Conservation (phyloP, 805 yeast genomes). For the Candida coquimbonensis region DNA sequence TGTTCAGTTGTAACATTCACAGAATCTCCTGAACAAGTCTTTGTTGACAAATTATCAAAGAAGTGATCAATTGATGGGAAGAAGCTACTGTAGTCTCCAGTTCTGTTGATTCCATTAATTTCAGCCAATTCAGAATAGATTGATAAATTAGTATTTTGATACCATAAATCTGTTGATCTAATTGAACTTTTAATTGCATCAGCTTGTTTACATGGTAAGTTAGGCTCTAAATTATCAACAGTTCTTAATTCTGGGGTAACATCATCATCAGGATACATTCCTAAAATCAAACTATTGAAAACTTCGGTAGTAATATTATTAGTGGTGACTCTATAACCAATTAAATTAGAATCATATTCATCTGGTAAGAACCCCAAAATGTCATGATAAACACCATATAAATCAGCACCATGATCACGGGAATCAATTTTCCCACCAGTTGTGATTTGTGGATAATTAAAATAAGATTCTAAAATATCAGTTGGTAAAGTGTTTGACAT, state of each 20-base stretch:
- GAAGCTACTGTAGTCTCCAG: constrained; percentile 14
- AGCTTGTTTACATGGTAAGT: constrained; percentile 28
- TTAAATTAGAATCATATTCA: constrained; percentile 25
- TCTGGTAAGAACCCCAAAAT: constrained; percentile 28
- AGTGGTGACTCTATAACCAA: constrained; percentile 30
- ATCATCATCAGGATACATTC: constrained; percentile 30
- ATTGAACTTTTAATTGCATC: constrained; percentile 21
- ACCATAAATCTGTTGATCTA: constrained; percentile 28
- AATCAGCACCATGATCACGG: constrained; percentile 31
- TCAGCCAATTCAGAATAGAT: constrained; percentile 21
- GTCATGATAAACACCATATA: constrained; percentile 31
- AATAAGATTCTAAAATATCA: constrained; percentile 24
- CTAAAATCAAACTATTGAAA: constrained; percentile 30
- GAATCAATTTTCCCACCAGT: constrained; percentile 34
- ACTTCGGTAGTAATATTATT: constrained; percentile 35
- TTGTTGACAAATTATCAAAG: constrained; percentile 34
- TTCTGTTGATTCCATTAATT: constrained; percentile 17
- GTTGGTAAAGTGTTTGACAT: constrained; percentile 28
- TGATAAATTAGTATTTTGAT: constrained; percentile 27
- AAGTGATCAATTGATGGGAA: constrained; percentile 34
- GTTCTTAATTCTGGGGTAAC: constrained; percentile 27
- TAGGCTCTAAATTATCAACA: constrained; percentile 32
- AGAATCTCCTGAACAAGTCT: constrained; percentile 32
- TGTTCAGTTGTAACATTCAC: constrained; percentile 25
- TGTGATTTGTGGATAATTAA: constrained; percentile 32